Base-by-base conservation (phyloP, 2,329 filamentous ascomycete genomes). In the Sclerotinia borealis region DNA sequence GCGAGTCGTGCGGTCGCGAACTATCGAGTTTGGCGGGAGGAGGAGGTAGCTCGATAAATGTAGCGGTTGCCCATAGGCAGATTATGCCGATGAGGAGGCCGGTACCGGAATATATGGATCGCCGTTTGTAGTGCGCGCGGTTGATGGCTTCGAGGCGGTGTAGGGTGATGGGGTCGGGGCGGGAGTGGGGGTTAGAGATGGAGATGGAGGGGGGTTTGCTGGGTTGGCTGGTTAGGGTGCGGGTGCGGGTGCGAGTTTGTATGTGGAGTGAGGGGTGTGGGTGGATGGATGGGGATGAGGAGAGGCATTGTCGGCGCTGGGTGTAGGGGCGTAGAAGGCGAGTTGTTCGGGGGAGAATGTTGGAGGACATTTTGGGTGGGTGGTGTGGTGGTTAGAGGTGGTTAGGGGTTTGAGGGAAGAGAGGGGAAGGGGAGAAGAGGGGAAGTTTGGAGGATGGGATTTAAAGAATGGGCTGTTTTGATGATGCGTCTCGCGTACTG, bases 41-140 rank as follows among this genome's bases (percentile, higher is more conserved):
- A 15, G 49, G 59, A 31, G 70, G 66, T 2, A 73, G 67, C 7
- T 72, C 70, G 29, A 73, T 70, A 0, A 66, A 68, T 1, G 67
- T 72, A 2, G 72, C 72, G 1, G 72, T 75, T 17, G 72, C 3
- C 65, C 68, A 74, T 49, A 74, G 70, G n/a, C 65, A 72, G 22
- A 71, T 60, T 71, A 75, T 72, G 36, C 70, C 68, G 49, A 70
- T 63, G 10, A 72, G 41, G 17, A 72, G 63, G 1, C 73, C 73
- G 11, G 65, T 61, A 0, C 62, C 67, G 13, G 71, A 66, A 59
- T 74, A 75, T 41, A 69, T 67, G 25, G 67, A 67, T 15, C 73
- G 70, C 3, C 73, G 68, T 59, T 74, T 74, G 59, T 72, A 69
- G 64, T 74, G 68, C 43, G 68, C 69, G 25, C 64, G 52, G 1